A percentile compares a stretch with the other conserved stretches of the same genome.
Evolutionary conservation across 306 rosid genomes (phyloP).

Genomic region (Begonia masoniana): DNA sequence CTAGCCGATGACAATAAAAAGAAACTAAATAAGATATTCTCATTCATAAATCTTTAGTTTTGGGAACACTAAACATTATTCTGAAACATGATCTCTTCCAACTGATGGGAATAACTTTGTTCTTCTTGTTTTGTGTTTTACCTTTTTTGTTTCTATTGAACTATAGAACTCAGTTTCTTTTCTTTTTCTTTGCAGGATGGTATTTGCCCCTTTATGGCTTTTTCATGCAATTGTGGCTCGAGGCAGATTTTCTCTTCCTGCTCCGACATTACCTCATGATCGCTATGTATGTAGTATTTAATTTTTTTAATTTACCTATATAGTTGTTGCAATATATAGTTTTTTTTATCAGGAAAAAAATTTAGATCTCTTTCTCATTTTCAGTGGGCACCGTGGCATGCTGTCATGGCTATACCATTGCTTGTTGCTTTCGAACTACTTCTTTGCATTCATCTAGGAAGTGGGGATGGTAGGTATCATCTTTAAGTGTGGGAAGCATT

Average conservation of each 20-base stretch:
- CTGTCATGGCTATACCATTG: conserved; percentile 63
- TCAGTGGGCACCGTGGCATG: conserved; percentile 99
- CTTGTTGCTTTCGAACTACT: conserved; percentile 90
- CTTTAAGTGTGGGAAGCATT: conserved; percentile 1
- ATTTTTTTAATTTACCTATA: neutral
- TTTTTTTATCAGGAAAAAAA: neutral
- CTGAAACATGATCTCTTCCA: too few species aligned
- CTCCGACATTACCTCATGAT: conserved; percentile 75
- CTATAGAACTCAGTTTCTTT: neutral
- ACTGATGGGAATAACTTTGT: too few species aligned
- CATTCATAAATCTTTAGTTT: too few species aligned
- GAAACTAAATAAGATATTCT: too few species aligned
- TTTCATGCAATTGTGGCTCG: conserved; percentile 72
- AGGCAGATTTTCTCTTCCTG: conserved; percentile 86
- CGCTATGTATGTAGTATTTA: conserved; percentile 48
- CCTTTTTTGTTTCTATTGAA: neutral
- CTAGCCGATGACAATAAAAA: too few species aligned
- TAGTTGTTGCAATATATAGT: neutral
- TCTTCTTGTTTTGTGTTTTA: too few species aligned
- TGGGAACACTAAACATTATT: too few species aligned
- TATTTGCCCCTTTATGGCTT: conserved; percentile 67
- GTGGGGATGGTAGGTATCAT: conserved; percentile 42
- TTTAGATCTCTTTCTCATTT: conserved; percentile 14
- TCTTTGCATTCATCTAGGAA: conserved; percentile 66
- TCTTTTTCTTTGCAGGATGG: conserved; percentile 34